These are phyloP conservation scores for Sphagnurus paluster DNA, from an alignment of 1,284 basidiomycete genomes.

Conservation along the genomic window DNA sequence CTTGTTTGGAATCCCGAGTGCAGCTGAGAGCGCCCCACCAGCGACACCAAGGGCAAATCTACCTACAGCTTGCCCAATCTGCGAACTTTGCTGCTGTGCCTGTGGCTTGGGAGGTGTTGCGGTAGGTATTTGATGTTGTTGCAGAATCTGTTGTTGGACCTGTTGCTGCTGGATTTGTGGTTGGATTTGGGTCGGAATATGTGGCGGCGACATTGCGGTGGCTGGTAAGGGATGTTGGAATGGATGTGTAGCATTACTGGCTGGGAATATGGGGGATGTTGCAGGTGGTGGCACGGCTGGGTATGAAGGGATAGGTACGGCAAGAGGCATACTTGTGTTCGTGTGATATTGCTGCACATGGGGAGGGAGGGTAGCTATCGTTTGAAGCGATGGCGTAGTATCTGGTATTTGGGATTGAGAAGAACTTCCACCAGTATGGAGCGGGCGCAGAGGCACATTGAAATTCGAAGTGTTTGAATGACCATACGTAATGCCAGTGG, in stretches of 20 bases:
- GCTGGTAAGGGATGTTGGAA: conserved; percentile 1
- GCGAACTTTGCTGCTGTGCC: not conserved
- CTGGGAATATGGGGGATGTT: not conserved
- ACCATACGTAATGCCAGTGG: conserved; percentile 1
- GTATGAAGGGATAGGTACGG: conserved; percentile 4
- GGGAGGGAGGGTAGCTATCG: conserved; percentile 4
- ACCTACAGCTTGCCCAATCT: conserved; percentile 4
- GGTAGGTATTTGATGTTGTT: too few relatives aligned
- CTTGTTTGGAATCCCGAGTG: conserved; percentile 2
- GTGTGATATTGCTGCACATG: not conserved
- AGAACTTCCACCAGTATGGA: conserved; percentile 3
- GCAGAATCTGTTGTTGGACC: not conserved
- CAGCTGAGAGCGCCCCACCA: conserved; percentile 9
- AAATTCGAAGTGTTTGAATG: conserved; percentile 3
- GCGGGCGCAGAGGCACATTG: conserved; percentile 11
- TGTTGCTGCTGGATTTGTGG: not conserved
- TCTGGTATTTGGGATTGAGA: not conserved
- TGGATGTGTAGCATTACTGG: not conserved
- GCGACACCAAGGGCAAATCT: conserved; percentile 8
- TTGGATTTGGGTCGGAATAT: not conserved
- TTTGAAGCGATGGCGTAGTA: conserved; percentile 9
- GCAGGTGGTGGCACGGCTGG: not conserved
- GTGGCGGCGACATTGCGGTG: conserved; percentile 1
- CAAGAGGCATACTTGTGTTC: not conserved
- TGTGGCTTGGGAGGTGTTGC: not conserved